Evolutionary conservation across 2,329 filamentous ascomycete genomes (phyloP).

Genomic region (Diaporthe capsici): DNA sequence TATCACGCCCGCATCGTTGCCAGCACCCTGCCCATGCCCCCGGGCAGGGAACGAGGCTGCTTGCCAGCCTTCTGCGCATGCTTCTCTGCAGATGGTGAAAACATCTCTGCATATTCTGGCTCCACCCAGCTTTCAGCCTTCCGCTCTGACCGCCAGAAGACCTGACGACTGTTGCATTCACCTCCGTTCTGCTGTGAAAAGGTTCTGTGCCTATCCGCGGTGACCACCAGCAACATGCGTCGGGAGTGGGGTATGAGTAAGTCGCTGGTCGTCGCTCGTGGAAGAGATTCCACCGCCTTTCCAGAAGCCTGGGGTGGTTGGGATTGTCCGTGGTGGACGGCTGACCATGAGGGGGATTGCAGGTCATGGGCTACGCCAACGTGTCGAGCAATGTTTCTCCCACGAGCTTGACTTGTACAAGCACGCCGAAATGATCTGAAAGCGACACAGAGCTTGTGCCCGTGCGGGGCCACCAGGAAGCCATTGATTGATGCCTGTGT

Average conservation of each 20-base stretch:
- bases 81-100: constrained; percentile 42
- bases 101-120: constrained; percentile 32
- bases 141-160: constrained; percentile 44
- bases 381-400: constrained; percentile 53
- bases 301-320: constrained; percentile 54
- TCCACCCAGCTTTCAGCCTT: constrained; percentile 37
- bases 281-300: constrained; percentile 53
- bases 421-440: constrained; percentile 55
- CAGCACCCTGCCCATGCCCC: constrained; percentile 24
- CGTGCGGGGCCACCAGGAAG: constrained; percentile 42
- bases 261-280: constrained; percentile 39
- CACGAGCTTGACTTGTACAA: constrained; percentile 57
- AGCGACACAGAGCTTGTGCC: constrained; percentile 52
- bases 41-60: constrained; percentile 32
- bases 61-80: constrained; percentile 39
- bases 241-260: constrained; percentile 16
- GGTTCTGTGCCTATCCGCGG: constrained; percentile 54
- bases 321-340: constrained; percentile 48
- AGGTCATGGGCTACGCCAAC: constrained; percentile 53
- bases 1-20: constrained; percentile 28
- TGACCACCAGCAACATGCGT: constrained; percentile 42
- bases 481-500: constrained; percentile 12
- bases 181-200: constrained; percentile 49
- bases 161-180: constrained; percentile 22
- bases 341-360: constrained; percentile 51